Evolutionary conservation across 2,329 filamentous ascomycete genomes (phyloP), one percentile per base, ranked within the genome.

Genomic region (Colletotrichum cuscutae): DNA sequence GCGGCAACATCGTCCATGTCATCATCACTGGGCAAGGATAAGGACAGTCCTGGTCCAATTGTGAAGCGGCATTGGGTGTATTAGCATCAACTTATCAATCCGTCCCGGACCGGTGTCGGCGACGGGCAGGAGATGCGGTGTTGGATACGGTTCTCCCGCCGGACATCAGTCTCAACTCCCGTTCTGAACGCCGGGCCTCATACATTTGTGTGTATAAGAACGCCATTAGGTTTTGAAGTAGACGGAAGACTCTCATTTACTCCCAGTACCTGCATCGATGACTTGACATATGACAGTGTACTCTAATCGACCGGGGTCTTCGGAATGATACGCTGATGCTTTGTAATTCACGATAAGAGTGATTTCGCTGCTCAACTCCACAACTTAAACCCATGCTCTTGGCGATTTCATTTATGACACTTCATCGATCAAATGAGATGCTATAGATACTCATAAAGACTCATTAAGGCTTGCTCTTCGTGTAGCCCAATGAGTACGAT

Each of bases 51-150:
- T n/a, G 42, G 6, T 49, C 42, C 42, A 49, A 49, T 49, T 4
- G 42, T n/a, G 15, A 49, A 49, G 42, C 42, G 42, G 19, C 42
- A 49, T 49, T 8, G 42, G 15, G 19, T 19, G 42, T n/a, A 19
- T 49, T 49, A n/a, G 19, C 26, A 30, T 28, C 26, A 22, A 30
- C 37, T n/a, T 26, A 37, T 32, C n/a, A 12, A 42, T 54, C 46
- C 24, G 15, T 11, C 28, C 66, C 66, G 67, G 66, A 66, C 60
- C 71, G 66, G 66, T 73, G 66, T 71, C 71, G 71, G 66, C 71
- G 28, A 65, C 46, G 26, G 60, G 60, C 8, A 0, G 13, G 5
- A 56, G n/a, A 11, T 13, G 5, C 4, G 49, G 22, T 13, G 24
- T 13, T 5, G 53, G 15, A 52, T 22, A 28, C 24, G 28, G 11